Base-by-base conservation (phyloP, 805 yeast genomes). In the Myxozyma lipomycoides region DNA sequence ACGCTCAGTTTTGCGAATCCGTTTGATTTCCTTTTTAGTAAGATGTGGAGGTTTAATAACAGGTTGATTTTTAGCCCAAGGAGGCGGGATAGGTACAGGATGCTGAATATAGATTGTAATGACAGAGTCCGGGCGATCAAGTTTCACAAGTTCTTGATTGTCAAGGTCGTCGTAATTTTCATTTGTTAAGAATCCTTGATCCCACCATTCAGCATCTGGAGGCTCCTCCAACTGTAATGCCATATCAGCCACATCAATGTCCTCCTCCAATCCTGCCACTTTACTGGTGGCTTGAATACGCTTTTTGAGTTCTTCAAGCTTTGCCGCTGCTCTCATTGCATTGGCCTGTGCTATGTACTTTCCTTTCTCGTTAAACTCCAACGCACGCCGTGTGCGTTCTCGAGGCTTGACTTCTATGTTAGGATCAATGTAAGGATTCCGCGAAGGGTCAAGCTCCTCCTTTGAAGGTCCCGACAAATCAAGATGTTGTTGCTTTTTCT, bases 131-230 rank as follows among this genome's bases (percentile, higher is more conserved):
- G 69, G 71, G 19, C 66, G 66, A 10, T 62, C 64, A 18, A 65
- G 56, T 21, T 58, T 62, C n/a, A 61, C 60, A 7, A 56, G 25
- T 15, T 42, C 59, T 10, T 56, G 54, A 19, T 55, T 56, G 18
- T 56, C 61, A 24, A 49, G 23, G 17, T 49, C 56, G 12, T 60
- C 58, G 22, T 72, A 68, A 0, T 60, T 59, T 24, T 72, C 74
- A 46, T 67, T 72, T 34, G 69, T 68, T 1, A 84, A 58, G 43
- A 79, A 77, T 1, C 79, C 79, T 47, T 68, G 64, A 68, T 91
- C 96, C 97, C 97, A 91, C 96, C 96, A 88, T 66, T 89, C 96
- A 1, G 82, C 67, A 1, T 50, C 54, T 0, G 95, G 95, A 1
- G 90, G 89, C 18, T 52, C 62, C 0, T 62, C 64, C 23, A 38